Evolutionary conservation across 306 rosid genomes (phyloP).

Genomic region (Datisca glomerata): DNA sequence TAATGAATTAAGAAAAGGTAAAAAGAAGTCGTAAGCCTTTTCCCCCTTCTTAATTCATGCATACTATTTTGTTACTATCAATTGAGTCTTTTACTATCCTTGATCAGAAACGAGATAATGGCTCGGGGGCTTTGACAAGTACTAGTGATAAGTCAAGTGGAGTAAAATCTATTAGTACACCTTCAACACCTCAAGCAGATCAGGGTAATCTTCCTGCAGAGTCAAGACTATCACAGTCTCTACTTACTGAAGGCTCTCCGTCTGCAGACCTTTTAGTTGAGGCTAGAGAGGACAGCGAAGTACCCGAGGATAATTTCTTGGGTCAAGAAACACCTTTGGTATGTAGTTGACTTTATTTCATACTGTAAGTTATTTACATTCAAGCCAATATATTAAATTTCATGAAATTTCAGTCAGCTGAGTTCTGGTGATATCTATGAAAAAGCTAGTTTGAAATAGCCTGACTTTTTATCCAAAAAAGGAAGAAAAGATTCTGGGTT

Average conservation of each 20-base stretch:
- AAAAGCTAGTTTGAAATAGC: no score
- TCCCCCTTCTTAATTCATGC: no score
- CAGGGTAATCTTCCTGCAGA: slow-evolving; percentile 45
- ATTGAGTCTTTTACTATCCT: slow-evolving; percentile 21
- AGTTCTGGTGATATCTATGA: no score
- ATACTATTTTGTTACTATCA: background rate
- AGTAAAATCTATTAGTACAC: slow-evolving; percentile 69
- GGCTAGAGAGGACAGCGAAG: slow-evolving; percentile 57
- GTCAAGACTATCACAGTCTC: slow-evolving; percentile 59
- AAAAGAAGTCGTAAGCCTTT: no score
- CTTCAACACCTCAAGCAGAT: slow-evolving; percentile 93
- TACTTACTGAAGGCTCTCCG: slow-evolving; percentile 65
- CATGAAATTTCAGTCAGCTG: no score
- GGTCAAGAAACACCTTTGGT: slow-evolving; percentile 85
- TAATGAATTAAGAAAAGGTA: no score
- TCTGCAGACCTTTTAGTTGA: slow-evolving; percentile 54
- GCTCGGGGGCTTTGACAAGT: slow-evolving; percentile 41
- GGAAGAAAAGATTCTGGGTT: no score
- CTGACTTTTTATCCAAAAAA: no score
- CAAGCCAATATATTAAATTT: no score
- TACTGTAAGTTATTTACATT: background rate
- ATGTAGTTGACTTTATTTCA: slow-evolving; percentile 20
- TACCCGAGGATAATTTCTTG: slow-evolving; percentile 45
- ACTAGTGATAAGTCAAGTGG: slow-evolving; percentile 87
- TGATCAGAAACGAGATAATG: slow-evolving; percentile 85